Percentiles rank a stretch among this genome's conserved stretches.
Evolutionary conservation across 108 stramenopile genomes (phyloP).

Genomic region (Cylindrotheca fusiformis): DNA sequence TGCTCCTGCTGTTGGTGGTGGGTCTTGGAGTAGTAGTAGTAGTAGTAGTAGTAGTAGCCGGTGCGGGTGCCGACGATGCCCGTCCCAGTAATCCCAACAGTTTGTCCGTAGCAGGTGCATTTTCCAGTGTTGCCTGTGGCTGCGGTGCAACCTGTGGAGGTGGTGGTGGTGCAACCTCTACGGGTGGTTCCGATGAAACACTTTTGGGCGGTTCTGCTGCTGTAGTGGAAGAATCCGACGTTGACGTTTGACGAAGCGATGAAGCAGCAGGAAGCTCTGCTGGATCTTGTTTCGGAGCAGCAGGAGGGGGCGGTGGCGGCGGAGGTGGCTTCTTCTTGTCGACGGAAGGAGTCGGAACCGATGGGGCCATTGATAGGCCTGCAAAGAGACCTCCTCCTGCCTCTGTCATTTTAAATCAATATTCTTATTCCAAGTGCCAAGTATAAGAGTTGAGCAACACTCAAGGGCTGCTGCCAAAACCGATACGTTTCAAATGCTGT

Average conservation of each 20-base stretch:
- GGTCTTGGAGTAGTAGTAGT: background rate
- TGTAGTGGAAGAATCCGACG: background rate
- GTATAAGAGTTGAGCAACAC: too few relatives aligned
- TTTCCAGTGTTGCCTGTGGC: background rate
- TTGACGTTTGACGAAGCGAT: background rate
- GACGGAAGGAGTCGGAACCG: background rate
- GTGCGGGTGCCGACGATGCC: slow-evolving; percentile 1
- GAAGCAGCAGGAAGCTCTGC: too few relatives aligned
- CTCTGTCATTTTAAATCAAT: too few relatives aligned
- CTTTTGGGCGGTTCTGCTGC: background rate
- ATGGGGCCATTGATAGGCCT: slow-evolving; percentile 14
- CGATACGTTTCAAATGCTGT: too few relatives aligned
- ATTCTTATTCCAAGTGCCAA: too few relatives aligned
- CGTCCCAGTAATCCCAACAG: slow-evolving; percentile 27
- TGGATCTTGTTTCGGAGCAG: too few relatives aligned
- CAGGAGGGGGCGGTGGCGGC: slow-evolving; percentile 1
- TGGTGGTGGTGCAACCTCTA: background rate
- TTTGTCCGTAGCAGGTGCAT: slow-evolving; percentile 39
- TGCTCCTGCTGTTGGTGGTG: background rate
- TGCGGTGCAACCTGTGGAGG: background rate
- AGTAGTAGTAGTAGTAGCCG: background rate
- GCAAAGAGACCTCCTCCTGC: slow-evolving; percentile 10
- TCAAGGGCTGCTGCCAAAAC: too few relatives aligned
- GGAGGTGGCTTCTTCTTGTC: background rate
- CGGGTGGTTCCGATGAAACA: background rate